Percentiles rank a stretch among this genome's conserved stretches.
Conservation (phyloP, 2,329 filamentous ascomycete species). For the Endothia cerciana region DNA sequence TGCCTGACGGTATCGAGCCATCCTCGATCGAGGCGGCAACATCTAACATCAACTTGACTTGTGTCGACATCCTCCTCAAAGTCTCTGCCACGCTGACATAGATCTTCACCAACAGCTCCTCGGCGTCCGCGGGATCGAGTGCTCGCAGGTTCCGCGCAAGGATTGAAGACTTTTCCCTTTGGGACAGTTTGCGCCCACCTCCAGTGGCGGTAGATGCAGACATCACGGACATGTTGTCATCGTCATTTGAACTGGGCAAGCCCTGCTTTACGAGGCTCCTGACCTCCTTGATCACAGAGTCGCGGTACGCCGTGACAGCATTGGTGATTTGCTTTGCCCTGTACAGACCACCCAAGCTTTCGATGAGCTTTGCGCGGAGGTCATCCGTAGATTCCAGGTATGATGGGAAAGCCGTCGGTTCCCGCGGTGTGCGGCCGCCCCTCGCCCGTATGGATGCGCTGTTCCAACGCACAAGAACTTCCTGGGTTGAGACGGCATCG, state of each 20-base stretch:
- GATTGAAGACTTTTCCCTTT: constrained; percentile 88
- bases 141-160: constrained; percentile 86
- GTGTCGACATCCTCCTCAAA: constrained; percentile 80
- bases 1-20: constrained; percentile 40
- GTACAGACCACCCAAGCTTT: constrained; percentile 77
- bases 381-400: constrained; percentile 76
- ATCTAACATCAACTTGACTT: constrained; percentile 93
- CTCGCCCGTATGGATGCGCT: constrained; percentile 73
- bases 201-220: constrained; percentile 77
- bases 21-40: constrained; percentile 77
- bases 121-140: constrained; percentile 81
- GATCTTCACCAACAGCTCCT: constrained; percentile 78
- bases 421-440: constrained; percentile 63
- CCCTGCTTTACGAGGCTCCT: constrained; percentile 82
- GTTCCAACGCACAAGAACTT: constrained; percentile 85
- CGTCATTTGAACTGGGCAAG: constrained; percentile 89
- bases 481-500: constrained; percentile 68
- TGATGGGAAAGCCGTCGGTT: constrained; percentile 71
- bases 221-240: constrained; percentile 89
- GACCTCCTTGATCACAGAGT: constrained; percentile 83
- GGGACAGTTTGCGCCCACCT: constrained; percentile 65
- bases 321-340: constrained; percentile 78
- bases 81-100: constrained; percentile 90
- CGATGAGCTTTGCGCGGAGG: constrained; percentile 71
- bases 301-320: constrained; percentile 83